Evolutionary conservation across 176 grass and related monocot species (phyloP).

Genomic region (Oryza glaberrima): DNA sequence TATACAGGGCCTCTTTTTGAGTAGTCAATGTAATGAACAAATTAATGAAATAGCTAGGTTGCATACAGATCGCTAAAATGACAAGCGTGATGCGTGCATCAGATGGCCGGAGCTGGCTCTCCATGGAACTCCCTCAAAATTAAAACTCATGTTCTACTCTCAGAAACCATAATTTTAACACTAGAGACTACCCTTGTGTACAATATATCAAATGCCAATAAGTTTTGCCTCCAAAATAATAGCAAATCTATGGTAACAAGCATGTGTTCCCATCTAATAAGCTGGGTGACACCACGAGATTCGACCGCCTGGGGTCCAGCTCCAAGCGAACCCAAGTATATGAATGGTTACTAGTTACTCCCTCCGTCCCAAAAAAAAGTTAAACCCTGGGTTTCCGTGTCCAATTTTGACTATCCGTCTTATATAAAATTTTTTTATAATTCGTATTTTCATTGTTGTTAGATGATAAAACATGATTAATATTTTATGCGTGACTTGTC

Average conservation of each 20-base stretch:
- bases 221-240: not conserved
- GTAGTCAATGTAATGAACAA: not conserved
- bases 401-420: too few species aligned
- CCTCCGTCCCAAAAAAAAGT: too few species aligned
- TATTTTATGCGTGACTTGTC: too few species aligned
- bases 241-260: conserved; percentile 2
- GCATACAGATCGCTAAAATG: not conserved
- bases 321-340: conserved; percentile 10
- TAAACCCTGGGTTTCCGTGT: too few species aligned
- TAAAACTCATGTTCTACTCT: not conserved
- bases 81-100: not conserved
- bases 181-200: not conserved
- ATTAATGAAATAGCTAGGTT: not conserved
- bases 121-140: not conserved
- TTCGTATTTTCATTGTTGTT: too few species aligned
- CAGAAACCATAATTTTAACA: conserved; percentile 13
- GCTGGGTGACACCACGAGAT: not conserved
- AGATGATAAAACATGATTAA: too few species aligned
- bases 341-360: not conserved
- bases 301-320: too few species aligned
- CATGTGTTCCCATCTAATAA: conserved; percentile 20
- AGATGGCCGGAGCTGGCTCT: not conserved
- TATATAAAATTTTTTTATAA: too few species aligned
- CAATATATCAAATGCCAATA: not conserved
- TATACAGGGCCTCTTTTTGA: not conserved